phyloP scores from a whole-genome alignment of 768 basidiomycete species.

The Russula dissimulans region DNA sequence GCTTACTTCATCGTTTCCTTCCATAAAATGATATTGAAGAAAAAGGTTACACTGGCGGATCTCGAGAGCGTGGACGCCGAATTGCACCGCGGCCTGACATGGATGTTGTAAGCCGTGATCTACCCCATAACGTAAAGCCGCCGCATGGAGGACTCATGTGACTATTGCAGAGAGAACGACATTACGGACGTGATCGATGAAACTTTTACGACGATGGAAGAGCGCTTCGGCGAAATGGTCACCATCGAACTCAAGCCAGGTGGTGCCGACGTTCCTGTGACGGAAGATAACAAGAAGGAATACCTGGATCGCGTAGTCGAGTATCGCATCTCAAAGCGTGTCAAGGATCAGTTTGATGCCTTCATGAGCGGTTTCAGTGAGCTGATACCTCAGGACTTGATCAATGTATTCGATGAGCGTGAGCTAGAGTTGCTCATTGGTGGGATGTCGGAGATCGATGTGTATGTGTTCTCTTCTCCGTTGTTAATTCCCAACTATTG shows the following conservation, averaged over 20 bases:
- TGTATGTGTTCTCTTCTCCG: conserved; percentile 43
- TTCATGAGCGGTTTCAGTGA: conserved; percentile 99
- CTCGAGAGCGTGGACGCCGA: conserved; percentile 96
- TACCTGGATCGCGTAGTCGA: conserved; percentile 93
- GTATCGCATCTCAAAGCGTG: conserved; percentile 94
- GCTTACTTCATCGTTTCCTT: conserved; percentile 99
- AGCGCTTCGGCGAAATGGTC: conserved; percentile 97
- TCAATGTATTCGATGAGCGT: conserved; percentile 98
- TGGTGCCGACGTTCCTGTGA: conserved; percentile 79
- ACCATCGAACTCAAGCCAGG: conserved; percentile 91
- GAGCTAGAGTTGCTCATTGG: conserved; percentile 96
- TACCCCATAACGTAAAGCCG: conserved; percentile 2
- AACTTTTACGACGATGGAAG: conserved; percentile 94
- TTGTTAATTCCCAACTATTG: background rate
- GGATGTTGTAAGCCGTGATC: conserved; percentile 80
- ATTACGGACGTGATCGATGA: conserved; percentile 98
- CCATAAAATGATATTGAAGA: conserved; percentile 99
- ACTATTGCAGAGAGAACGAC: conserved; percentile 75
- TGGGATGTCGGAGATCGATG: conserved; percentile 99
- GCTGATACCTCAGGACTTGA: conserved; percentile 92
- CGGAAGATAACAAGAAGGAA: conserved; percentile 97
- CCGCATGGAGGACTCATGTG: conserved; percentile 18
- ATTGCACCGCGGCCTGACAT: conserved; percentile 87
- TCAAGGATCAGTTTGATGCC: conserved; percentile 97
- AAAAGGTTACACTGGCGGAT: conserved; percentile 91